phyloP scores from a whole-genome alignment of 2,329 filamentous ascomycete genomes.

The Amesomyces nigricolor region DNA sequence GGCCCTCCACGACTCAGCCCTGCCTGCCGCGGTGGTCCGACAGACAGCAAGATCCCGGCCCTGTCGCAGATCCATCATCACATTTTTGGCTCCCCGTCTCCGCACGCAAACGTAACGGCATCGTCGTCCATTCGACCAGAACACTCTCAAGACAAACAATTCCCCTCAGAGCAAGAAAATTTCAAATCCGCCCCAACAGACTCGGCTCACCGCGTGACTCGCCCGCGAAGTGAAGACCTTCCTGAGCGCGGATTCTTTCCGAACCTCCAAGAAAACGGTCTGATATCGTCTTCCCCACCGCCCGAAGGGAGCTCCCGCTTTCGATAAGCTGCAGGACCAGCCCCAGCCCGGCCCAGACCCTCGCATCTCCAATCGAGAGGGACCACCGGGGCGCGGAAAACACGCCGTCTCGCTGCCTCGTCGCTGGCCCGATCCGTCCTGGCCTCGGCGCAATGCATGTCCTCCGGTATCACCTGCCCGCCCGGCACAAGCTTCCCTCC shows the following conservation, averaged over 20 bases:
- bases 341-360: background rate
- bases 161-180: background rate
- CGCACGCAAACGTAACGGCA: conserved; percentile 15
- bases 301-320: background rate
- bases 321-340: conserved; percentile 6
- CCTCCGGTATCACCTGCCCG: background rate
- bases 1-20: no score
- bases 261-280: no score
- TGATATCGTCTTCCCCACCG: background rate
- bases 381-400: background rate
- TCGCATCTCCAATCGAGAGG: background rate
- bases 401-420: background rate
- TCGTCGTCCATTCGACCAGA: conserved; percentile 10
- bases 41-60: background rate
- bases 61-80: background rate
- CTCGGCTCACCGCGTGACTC: background rate
- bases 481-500: background rate
- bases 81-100: background rate
- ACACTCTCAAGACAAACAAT: background rate
- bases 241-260: background rate
- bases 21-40: background rate
- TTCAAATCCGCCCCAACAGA: background rate
- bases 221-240: background rate
- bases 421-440: background rate
- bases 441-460: background rate